Evolutionary conservation across 2,329 filamentous ascomycete genomes (phyloP), one percentile per base, ranked within the genome.

Genomic region (Biscogniauxia sp.): DNA sequence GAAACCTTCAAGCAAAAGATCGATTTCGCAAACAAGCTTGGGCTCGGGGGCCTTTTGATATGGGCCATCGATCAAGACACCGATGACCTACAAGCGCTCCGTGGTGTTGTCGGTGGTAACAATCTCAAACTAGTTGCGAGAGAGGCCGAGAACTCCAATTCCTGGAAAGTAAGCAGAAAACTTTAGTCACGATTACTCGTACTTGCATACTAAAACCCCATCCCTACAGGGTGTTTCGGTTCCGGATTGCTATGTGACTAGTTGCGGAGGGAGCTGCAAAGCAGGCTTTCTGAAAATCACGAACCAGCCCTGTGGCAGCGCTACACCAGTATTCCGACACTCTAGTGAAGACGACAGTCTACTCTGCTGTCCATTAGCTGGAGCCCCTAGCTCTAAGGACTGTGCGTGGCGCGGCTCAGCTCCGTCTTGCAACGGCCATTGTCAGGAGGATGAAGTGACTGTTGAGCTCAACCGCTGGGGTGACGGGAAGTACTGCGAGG

Each of bases 391-490:
- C 51, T 64, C 69, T 1, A 62, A 68, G 2, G 61, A 70, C 13
- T 77, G 74, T 52, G 62, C 56, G 32, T 77, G 72, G 75, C 68
- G 73, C 57, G 74, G 73, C 32, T 37, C 9, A 37, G 62, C 60
- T 32, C 61, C 62, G 7, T 64, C 19, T n/a, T 75, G 72, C 66
- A 74, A 74, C 53, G 69, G 73, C 32, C 69, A 71, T 55, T 76
- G 74, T 53, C 69, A 76, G 50, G 68, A 69, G 51, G 71, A 68
- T 52, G 72, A 77, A 63, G 73, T 75, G 41, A 61, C 70, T 32
- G 59, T 75, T 37, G 63, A 72, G 50, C 66, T 65, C 20, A 72
- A 69, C 56, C 64, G 63, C n/a, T 73, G 67, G 57, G 69, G 71
- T 51, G 66, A 68, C 32, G 69, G 68, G 15, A 50, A 68, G n/a